Evolutionary conservation across 768 basidiomycete genomes (phyloP).

Genomic region (Chiua virens): DNA sequence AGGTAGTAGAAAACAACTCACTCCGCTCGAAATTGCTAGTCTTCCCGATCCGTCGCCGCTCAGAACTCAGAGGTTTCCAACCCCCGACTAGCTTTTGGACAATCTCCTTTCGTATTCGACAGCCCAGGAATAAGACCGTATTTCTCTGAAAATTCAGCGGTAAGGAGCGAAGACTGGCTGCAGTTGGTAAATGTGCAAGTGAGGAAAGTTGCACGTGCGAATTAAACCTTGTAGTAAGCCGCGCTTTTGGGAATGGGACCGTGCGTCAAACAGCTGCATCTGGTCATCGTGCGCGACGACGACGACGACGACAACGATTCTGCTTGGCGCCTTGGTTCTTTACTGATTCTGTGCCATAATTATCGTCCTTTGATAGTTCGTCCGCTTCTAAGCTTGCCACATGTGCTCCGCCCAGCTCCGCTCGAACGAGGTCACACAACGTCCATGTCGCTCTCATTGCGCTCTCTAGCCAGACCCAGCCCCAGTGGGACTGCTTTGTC

Average conservation of each 20-base stretch:
- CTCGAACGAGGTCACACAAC: conserved; percentile 26
- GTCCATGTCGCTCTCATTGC: too few species aligned
- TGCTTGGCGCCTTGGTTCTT: neutral
- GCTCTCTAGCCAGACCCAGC: too few species aligned
- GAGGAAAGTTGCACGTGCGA: conserved; percentile 33
- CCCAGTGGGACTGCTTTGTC: too few species aligned
- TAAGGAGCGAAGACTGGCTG: conserved; percentile 8
- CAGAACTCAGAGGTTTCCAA: conserved; percentile 27
- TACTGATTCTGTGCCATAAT: conserved; percentile 25
- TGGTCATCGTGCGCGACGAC: conserved; percentile 17
- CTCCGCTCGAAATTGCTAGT: conserved; percentile 38
- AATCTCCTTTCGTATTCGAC: conserved; percentile 10
- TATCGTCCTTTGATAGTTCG: conserved; percentile 8
- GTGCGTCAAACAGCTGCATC: conserved; percentile 15
- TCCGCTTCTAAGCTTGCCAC: conserved; percentile 10
- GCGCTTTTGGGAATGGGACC: conserved; percentile 26
- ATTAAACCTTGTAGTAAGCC: conserved; percentile 25
- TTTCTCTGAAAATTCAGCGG: conserved; percentile 11
- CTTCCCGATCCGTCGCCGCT: conserved; percentile 40
- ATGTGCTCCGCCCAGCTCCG: conserved; percentile 32
- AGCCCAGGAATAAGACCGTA: conserved; percentile 2
- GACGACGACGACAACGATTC: conserved; percentile 18
- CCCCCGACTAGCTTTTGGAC: conserved; percentile 10
- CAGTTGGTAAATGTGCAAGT: conserved; percentile 29
- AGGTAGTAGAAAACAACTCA: conserved; percentile 23